These are phyloP conservation scores for Leishmania arabica DNA, from an alignment of 208 protist genomes.

Conservation along the genomic window DNA sequence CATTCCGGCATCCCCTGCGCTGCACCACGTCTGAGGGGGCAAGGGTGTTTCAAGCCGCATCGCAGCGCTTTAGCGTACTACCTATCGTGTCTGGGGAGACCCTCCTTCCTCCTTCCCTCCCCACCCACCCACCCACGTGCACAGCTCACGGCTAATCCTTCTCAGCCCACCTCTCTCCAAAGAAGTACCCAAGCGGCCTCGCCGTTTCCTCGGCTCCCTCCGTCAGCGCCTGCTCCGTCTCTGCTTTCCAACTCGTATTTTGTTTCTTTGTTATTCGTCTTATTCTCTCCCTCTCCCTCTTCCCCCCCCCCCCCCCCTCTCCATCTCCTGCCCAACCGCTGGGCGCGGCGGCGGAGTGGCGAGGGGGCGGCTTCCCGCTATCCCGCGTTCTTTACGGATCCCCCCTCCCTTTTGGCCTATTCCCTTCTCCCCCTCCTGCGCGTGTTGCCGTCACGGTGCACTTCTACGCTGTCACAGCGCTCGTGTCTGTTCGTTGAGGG, in stretches of 20 bases:
- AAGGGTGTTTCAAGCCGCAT: not conserved
- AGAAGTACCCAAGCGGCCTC: not conserved
- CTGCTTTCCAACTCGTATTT: not conserved
- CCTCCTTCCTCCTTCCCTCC: too few species aligned
- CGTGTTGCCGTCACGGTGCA: not conserved
- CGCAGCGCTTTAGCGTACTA: not conserved
- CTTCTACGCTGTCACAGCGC: not conserved
- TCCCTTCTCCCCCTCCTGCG: not conserved
- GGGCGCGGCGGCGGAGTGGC: not conserved
- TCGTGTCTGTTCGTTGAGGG: too few species aligned
- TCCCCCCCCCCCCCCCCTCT: not conserved
- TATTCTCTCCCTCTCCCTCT: not conserved
- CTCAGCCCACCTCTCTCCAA: not conserved
- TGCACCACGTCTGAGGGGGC: not conserved
- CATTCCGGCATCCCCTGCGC: not conserved
- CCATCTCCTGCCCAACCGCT: not conserved
- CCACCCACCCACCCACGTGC: not conserved
- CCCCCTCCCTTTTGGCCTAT: not conserved
- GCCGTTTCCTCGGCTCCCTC: not conserved
- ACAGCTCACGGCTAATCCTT: not conserved
- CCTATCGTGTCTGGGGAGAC: not conserved
- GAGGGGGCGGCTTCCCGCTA: not conserved
- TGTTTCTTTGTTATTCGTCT: not conserved
- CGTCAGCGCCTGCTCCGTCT: constrained; percentile 1
- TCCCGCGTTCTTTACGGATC: constrained; percentile 5